Conservation (phyloP, 768 basidiomycete species). For the Russula virescens region DNA sequence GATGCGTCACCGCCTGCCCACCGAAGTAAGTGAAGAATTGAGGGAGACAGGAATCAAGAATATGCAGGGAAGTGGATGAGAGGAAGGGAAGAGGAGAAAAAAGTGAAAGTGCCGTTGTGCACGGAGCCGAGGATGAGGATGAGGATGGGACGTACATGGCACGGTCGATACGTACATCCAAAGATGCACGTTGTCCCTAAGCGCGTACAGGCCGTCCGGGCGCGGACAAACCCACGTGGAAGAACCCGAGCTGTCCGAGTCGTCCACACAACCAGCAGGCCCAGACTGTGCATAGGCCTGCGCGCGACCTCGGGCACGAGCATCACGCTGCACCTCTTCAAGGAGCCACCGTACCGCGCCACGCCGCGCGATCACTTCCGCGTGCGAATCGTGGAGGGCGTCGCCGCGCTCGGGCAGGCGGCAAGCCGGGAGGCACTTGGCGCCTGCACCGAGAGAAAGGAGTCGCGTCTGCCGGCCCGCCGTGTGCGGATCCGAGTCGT, state of each 20-base stretch:
- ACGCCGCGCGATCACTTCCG: constrained; percentile 85
- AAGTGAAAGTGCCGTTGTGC: too few species aligned
- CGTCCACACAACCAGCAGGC: too few species aligned
- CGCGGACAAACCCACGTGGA: constrained; percentile 48
- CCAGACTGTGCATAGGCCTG: too few species aligned
- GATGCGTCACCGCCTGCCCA: constrained; percentile 82
- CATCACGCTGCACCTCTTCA: constrained; percentile 51
- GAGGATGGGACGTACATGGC: constrained; percentile 40
- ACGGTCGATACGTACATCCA: constrained; percentile 74
- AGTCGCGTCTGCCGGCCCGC: constrained; percentile 37
- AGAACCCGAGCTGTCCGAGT: constrained; percentile 16
- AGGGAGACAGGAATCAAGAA: constrained; percentile 1
- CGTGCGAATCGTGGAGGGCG: constrained; percentile 82
- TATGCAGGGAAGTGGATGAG: too few species aligned
- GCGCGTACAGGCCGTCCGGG: constrained; percentile 38
- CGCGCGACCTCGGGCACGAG: not conserved
- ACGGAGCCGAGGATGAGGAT: constrained; percentile 6
- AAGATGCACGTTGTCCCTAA: constrained; percentile 45
- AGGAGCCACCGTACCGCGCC: constrained; percentile 75
- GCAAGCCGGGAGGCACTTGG: constrained; percentile 71
- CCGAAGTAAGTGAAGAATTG: not conserved
- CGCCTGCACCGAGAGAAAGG: constrained; percentile 74
- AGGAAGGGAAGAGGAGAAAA: not conserved
- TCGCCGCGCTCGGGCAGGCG: constrained; percentile 67
- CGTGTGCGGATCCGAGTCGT: constrained; percentile 27